These are phyloP conservation scores for Orbilia ellipsospora DNA, from an alignment of 2,329 filamentous ascomycete genomes.

Conservation along the genomic window DNA sequence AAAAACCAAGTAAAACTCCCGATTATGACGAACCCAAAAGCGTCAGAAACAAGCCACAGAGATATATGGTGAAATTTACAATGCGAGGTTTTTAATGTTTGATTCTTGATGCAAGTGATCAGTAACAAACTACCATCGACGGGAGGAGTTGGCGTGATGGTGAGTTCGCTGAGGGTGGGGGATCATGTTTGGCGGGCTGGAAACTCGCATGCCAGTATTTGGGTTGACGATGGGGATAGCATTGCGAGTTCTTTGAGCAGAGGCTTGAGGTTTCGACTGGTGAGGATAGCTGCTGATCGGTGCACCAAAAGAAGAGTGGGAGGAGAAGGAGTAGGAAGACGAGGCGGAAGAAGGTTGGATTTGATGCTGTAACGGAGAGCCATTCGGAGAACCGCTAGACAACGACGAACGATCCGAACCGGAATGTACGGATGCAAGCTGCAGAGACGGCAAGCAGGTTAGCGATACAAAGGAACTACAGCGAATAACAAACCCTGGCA, in stretches of 20 bases:
- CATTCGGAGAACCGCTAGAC: constrained; percentile 91
- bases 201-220: constrained; percentile 85
- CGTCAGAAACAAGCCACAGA: constrained; percentile 36
- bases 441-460: constrained; percentile 23
- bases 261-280: constrained; percentile 89
- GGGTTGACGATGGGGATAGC: constrained; percentile 98
- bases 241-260: constrained; percentile 88
- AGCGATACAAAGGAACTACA: constrained; percentile 7
- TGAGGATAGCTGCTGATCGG: constrained; percentile 74
- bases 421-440: constrained; percentile 56
- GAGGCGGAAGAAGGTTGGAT: constrained; percentile 76
- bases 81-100: constrained; percentile 34
- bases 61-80: constrained; percentile 54
- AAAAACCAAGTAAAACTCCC: constrained; percentile 51
- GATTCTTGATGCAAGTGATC: constrained; percentile 52
- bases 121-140: constrained; percentile 61
- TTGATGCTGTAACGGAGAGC: constrained; percentile 86
- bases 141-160: constrained; percentile 56
- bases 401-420: constrained; percentile 90
- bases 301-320: constrained; percentile 71
- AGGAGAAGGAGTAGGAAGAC: constrained; percentile 67
- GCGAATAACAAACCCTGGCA: too few relatives aligned
- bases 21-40: constrained; percentile 55
- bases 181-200: constrained; percentile 75
- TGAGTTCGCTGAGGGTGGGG: constrained; percentile 62